These are phyloP conservation scores for Candida xyloterini DNA, from an alignment of 805 yeast genomes.

Conservation along the genomic window DNA sequence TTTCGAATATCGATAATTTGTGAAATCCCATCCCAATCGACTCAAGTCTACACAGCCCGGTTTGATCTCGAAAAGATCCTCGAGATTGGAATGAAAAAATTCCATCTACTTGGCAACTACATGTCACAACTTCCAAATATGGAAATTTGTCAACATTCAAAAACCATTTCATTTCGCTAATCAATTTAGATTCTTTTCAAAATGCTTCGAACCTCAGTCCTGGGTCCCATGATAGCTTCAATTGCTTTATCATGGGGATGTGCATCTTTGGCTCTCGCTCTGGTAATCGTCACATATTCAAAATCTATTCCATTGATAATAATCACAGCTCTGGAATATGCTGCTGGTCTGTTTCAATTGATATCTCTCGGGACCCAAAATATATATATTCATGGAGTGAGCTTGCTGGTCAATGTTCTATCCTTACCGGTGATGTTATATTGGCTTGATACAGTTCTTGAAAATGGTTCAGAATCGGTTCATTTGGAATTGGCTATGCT, in stretches of 20 bases:
- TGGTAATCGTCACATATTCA: constrained; percentile 6
- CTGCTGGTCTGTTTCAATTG: constrained; percentile 4
- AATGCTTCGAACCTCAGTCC: constrained; percentile 1
- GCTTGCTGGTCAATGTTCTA: constrained; percentile 4
- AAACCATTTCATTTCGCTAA: constrained; percentile 5
- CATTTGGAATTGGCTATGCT: constrained; percentile 4
- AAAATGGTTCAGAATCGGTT: background rate
- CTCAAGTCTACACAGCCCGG: background rate
- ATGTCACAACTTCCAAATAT: constrained; percentile 1
- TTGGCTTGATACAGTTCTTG: constrained; percentile 16
- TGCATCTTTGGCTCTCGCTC: constrained; percentile 13
- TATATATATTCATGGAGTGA: background rate
- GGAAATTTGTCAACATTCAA: constrained; percentile 7
- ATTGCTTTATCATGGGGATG: constrained; percentile 9
- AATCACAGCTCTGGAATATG: constrained; percentile 3
- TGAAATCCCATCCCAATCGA: background rate
- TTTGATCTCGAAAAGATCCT: background rate
- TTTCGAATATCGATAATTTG: background rate
- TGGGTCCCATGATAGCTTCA: constrained; percentile 9
- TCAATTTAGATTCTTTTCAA: constrained; percentile 1
- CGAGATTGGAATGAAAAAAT: background rate
- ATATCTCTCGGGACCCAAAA: background rate
- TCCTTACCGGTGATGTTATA: constrained; percentile 14
- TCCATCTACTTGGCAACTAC: background rate
- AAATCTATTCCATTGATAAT: constrained; percentile 4